These are phyloP conservation scores for Cyamopsis tetragonoloba DNA, from an alignment of 306 rosid species.

Conservation along the genomic window DNA sequence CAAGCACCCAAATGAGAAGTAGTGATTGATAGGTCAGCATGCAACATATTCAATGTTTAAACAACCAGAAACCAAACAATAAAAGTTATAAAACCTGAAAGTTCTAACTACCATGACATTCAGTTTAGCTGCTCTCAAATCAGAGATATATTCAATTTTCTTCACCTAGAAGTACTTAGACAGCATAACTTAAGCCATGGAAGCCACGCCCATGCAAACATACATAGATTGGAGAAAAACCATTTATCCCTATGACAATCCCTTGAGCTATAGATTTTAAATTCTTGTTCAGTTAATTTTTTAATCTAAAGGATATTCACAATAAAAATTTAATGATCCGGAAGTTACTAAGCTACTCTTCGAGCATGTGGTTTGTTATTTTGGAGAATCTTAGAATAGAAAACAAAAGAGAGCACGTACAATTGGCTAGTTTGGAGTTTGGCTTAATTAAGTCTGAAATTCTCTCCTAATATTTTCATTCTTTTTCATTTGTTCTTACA, in stretches of 20 bases:
- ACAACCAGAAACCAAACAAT: neutral
- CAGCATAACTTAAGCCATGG: neutral
- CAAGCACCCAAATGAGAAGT: neutral
- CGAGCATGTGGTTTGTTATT: neutral
- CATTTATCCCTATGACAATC: neutral
- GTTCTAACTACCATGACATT: neutral
- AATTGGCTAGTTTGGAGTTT: neutral
- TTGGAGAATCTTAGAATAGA: neutral
- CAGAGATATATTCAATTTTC: neutral
- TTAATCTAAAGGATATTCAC: neutral
- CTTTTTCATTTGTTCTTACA: neutral
- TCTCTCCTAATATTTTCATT: neutral
- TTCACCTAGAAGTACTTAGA: neutral
- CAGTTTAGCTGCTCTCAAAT: neutral
- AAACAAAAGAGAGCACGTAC: neutral
- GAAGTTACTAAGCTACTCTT: neutral
- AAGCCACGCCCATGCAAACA: neutral
- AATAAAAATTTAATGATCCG: neutral
- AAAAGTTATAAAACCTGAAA: neutral
- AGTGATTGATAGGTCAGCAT: neutral
- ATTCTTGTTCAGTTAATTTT: neutral
- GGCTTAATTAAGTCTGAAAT: neutral
- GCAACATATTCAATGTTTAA: neutral
- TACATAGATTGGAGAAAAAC: neutral
- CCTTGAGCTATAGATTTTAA: neutral